A percentile compares a stretch with the other conserved stretches of the same genome.
phyloP scores from a whole-genome alignment of 257 asterid species.

The Ajuga chamaepitys region DNA sequence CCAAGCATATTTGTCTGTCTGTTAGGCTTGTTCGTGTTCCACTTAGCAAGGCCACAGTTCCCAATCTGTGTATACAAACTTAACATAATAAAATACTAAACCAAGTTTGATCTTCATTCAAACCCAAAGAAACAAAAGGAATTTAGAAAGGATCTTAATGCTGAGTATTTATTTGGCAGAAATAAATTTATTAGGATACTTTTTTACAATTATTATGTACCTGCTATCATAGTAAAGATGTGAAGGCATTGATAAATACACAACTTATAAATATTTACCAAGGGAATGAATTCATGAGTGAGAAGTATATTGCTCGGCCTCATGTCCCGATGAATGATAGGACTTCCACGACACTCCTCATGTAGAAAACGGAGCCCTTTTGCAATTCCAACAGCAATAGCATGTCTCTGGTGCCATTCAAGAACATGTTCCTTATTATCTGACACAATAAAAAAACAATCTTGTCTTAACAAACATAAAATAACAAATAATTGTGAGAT shows the following conservation, averaged over 20 bases:
- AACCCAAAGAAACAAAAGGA: too few relatives aligned
- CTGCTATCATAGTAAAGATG: not conserved
- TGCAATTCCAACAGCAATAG: constrained; percentile 69
- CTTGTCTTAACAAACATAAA: not conserved
- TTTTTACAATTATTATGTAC: too few relatives aligned
- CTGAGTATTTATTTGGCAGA: too few relatives aligned
- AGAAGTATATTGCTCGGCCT: constrained; percentile 63
- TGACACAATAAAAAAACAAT: constrained; percentile 10
- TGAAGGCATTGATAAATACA: too few relatives aligned
- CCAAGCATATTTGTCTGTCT: constrained; percentile 28
- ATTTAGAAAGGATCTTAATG: too few relatives aligned
- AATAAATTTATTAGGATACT: too few relatives aligned
- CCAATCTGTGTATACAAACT: constrained; percentile 39
- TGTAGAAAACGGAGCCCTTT: constrained; percentile 69
- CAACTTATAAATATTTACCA: constrained; percentile 47
- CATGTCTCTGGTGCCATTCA: constrained; percentile 55
- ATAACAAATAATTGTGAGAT: not conserved
- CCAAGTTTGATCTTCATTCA: not conserved
- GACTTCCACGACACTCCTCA: constrained; percentile 69
- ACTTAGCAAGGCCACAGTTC: constrained; percentile 56
- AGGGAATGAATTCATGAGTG: constrained; percentile 49
- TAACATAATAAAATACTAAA: not conserved
- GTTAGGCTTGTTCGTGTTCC: constrained; percentile 31
- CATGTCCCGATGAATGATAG: constrained; percentile 51
- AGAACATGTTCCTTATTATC: constrained; percentile 36